These are phyloP conservation scores for Cladochytrium replicatum DNA, from an alignment of 192 early-diverging fungal genomes.

Conservation along the genomic window DNA sequence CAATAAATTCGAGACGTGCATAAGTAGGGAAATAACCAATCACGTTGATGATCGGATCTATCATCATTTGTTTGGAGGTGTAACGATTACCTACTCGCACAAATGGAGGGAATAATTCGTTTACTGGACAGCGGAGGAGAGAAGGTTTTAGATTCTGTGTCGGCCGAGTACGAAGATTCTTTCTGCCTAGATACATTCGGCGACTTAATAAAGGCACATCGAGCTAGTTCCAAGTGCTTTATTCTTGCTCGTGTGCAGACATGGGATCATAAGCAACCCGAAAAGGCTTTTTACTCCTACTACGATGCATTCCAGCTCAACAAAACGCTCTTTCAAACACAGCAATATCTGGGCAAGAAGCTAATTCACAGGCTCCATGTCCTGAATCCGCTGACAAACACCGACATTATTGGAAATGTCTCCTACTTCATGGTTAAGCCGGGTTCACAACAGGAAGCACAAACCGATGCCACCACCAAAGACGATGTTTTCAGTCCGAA, in stretches of 20 bases:
- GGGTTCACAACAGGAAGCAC: background rate
- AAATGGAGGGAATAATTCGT: slow-evolving; percentile 34
- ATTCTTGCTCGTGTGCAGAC: slow-evolving; percentile 55
- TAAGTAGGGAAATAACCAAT: no score
- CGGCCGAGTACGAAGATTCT: slow-evolving; percentile 51
- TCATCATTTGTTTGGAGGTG: no score
- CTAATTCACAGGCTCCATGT: slow-evolving; percentile 55
- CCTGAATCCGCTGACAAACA: slow-evolving; percentile 53
- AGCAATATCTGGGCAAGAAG: slow-evolving; percentile 52
- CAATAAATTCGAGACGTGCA: no score
- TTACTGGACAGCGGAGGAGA: slow-evolving; percentile 42
- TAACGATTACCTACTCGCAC: background rate
- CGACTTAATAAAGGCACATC: slow-evolving; percentile 36
- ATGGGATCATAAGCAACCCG: slow-evolving; percentile 53
- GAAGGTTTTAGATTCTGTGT: slow-evolving; percentile 40
- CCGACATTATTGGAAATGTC: slow-evolving; percentile 57
- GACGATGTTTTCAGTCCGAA: background rate
- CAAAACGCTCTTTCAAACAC: slow-evolving; percentile 56
- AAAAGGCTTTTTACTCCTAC: slow-evolving; percentile 33
- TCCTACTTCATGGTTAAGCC: slow-evolving; percentile 47
- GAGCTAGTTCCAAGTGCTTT: slow-evolving; percentile 29
- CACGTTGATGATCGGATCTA: no score
- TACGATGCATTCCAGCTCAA: slow-evolving; percentile 55
- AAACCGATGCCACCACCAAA: background rate
- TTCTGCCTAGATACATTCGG: slow-evolving; percentile 49